Conservation (phyloP, 768 basidiomycete genomes). For the Trametopsis cervina region DNA sequence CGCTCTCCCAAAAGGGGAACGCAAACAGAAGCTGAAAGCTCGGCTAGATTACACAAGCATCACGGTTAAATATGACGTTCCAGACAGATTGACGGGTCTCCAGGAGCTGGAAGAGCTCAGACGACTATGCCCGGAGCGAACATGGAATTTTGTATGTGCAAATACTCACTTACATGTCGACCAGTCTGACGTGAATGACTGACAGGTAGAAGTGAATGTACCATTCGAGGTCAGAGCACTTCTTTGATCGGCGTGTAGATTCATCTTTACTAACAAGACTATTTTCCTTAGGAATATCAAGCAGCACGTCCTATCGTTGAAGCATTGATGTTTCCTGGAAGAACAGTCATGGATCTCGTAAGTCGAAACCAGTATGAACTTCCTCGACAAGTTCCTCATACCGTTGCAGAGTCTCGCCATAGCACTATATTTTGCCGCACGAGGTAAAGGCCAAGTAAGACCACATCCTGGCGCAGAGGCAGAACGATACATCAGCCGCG, state of each 20-base stretch:
- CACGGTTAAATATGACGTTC: slow-evolving; percentile 59
- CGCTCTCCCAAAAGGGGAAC: slow-evolving; percentile 33
- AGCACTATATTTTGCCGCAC: slow-evolving; percentile 90
- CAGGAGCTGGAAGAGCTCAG: slow-evolving; percentile 74
- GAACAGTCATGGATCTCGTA: slow-evolving; percentile 90
- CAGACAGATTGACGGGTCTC: slow-evolving; percentile 80
- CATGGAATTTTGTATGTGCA: slow-evolving; percentile 79
- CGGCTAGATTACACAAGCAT: slow-evolving; percentile 18
- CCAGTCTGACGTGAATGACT: too few relatives aligned
- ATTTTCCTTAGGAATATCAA: slow-evolving; percentile 64
- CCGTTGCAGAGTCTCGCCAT: slow-evolving; percentile 75
- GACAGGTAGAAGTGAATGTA: slow-evolving; percentile 79
- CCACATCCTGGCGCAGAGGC: slow-evolving; percentile 27
- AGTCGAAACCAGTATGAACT: too few relatives aligned
- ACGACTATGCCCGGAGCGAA: slow-evolving; percentile 65
- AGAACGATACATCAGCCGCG: slow-evolving; percentile 58
- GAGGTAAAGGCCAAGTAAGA: slow-evolving; percentile 60
- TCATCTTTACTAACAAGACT: slow-evolving; percentile 8
- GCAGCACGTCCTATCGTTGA: slow-evolving; percentile 48
- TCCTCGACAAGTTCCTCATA: too few relatives aligned
- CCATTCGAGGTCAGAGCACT: slow-evolving; percentile 54
- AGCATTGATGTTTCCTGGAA: slow-evolving; percentile 69
- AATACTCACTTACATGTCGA: too few relatives aligned
- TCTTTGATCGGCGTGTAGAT: not conserved
- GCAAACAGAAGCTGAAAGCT: slow-evolving; percentile 31